A percentile compares a stretch with the other conserved stretches of the same genome.
Evolutionary conservation across 1,284 basidiomycete species (phyloP).

Genomic region (Rhodotorula sp.): DNA sequence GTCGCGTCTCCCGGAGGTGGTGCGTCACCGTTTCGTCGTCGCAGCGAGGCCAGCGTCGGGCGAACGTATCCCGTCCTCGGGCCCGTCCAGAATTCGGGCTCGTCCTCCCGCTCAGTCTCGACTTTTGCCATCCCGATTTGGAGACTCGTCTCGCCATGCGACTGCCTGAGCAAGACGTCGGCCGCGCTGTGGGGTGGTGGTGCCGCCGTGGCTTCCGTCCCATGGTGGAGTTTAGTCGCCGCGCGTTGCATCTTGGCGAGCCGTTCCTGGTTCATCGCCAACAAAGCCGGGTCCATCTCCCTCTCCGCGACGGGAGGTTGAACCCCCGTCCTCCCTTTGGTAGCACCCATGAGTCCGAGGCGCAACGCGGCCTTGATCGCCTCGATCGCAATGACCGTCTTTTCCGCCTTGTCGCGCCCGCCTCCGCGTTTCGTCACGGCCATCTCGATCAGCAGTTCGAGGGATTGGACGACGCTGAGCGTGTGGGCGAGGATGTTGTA

Average conservation of each 20-base stretch:
- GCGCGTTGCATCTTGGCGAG: conserved; percentile 17
- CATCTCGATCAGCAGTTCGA: conserved; percentile 52
- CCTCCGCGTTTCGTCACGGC: conserved; percentile 46
- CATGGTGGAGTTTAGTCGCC: neutral
- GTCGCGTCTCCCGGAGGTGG: conserved; percentile 8
- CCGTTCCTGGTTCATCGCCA: conserved; percentile 29
- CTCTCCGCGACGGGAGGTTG: conserved; percentile 48
- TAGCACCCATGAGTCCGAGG: conserved; percentile 48
- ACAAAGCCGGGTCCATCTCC: conserved; percentile 43
- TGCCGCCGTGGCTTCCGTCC: neutral
- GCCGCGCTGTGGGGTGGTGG: conserved; percentile 25
- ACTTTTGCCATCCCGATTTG: conserved; percentile 4
- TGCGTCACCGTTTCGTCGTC: conserved; percentile 13
- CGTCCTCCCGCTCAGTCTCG: conserved; percentile 1
- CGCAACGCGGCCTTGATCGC: conserved; percentile 50
- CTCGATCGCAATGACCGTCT: conserved; percentile 52
- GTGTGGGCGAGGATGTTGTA: conserved; percentile 48
- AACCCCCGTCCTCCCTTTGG: conserved; percentile 47
- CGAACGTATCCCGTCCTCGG: conserved; percentile 36
- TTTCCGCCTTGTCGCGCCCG: conserved; percentile 47
- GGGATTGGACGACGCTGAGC: conserved; percentile 48
- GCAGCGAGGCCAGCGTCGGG: conserved; percentile 39
- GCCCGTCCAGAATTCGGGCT: conserved; percentile 43
- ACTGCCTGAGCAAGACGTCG: conserved; percentile 23
- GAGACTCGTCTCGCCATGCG: conserved; percentile 10